Evolutionary conservation across 495 filamentous ascomycete species (phyloP).

Genomic region (Aspergillus olivimuriae): DNA sequence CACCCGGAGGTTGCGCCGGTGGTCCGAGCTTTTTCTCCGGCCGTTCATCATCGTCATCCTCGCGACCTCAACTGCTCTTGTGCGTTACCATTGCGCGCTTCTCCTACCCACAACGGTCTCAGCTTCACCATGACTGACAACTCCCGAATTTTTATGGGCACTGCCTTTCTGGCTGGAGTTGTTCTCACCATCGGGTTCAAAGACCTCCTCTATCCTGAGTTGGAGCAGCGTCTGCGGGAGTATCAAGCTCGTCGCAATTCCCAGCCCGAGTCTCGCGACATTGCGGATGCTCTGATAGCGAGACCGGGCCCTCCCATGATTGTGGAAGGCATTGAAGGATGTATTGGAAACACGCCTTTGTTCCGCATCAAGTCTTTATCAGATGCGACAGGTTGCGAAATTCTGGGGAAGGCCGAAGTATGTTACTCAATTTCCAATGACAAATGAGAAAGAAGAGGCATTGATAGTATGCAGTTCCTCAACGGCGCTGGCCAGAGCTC

Average conservation of each 20-base stretch:
- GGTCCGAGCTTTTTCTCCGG: constrained; percentile 26
- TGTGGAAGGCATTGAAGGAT: constrained; percentile 76
- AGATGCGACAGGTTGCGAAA: constrained; percentile 85
- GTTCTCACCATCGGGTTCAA: constrained; percentile 67
- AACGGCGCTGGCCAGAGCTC: constrained; percentile 94
- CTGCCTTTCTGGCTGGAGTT: constrained; percentile 69
- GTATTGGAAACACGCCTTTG: constrained; percentile 90
- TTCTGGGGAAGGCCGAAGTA: constrained; percentile 90
- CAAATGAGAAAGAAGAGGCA: too few relatives aligned
- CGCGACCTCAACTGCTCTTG: not conserved
- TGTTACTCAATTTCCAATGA: not conserved
- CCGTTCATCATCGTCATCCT: not conserved
- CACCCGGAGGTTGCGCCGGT: constrained; percentile 11
- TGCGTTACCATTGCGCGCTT: not conserved
- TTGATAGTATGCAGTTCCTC: too few relatives aligned
- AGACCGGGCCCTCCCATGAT: constrained; percentile 36
- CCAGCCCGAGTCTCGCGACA: not conserved
- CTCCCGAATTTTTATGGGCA: constrained; percentile 44
- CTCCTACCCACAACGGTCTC: too few relatives aligned
- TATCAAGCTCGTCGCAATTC: constrained; percentile 14
- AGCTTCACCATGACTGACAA: constrained; percentile 19
- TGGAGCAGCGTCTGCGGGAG: constrained; percentile 55
- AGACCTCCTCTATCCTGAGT: constrained; percentile 58
- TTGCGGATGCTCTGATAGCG: constrained; percentile 16
- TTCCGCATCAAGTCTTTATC: constrained; percentile 83